These are phyloP conservation scores for Fusarium nurragi DNA, from an alignment of 2,329 filamentous ascomycete species.

Conservation along the genomic window DNA sequence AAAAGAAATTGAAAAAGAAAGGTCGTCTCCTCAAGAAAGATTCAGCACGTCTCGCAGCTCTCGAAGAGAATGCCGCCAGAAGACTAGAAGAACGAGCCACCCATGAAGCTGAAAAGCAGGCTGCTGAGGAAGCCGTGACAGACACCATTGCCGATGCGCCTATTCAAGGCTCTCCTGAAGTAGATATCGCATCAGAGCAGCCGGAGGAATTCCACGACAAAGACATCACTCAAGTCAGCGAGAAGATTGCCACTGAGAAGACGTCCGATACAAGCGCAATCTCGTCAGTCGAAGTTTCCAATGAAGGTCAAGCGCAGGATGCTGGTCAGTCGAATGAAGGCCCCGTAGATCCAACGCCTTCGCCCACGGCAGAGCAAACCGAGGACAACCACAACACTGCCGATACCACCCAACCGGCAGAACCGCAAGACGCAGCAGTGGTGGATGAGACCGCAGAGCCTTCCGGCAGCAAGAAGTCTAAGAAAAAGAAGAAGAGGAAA, in stretches of 20 bases:
- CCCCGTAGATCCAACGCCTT: background rate
- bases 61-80: conserved; percentile 37
- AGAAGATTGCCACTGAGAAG: background rate
- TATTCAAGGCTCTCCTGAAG: background rate
- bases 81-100: conserved; percentile 44
- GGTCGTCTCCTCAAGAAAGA: conserved; percentile 41
- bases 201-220: background rate
- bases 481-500: conserved; percentile 48
- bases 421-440: conserved; percentile 7
- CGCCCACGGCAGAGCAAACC: background rate
- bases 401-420: background rate
- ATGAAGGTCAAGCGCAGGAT: background rate
- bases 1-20: conserved; percentile 49
- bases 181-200: background rate
- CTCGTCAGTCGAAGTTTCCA: background rate
- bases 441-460: conserved; percentile 31
- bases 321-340: background rate
- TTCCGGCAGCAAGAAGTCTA: conserved; percentile 40
- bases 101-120: conserved; percentile 34
- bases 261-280: background rate
- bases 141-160: background rate
- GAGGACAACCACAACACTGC: background rate
- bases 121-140: conserved; percentile 21
- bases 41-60: conserved; percentile 23
- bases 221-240: background rate